Base-by-base conservation (phyloP, 2,329 filamentous ascomycete species). In the Exophiala spinifera region DNA sequence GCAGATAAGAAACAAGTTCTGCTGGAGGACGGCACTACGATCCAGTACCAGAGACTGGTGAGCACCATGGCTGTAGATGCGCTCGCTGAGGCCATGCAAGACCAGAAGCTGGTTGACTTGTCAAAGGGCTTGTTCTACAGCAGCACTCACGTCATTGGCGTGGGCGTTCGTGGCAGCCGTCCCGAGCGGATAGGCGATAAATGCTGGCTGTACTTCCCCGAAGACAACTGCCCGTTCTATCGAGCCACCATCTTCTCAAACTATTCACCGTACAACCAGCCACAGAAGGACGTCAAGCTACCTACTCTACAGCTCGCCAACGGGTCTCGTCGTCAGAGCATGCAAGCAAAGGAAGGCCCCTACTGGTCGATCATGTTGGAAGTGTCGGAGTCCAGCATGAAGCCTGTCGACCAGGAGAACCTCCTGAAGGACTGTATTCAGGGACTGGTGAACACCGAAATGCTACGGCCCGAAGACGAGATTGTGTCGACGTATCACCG, bases 311-410 rank as follows among this genome's bases (percentile, higher is more conserved):
- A 91, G 72, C 81, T 91, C 39, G 94, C 88, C 54, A 82, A 96
- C 67, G 94, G 94, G 72, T 88, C 85, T 74, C 89, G 90, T 77
- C 83, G 91, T 54, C 74, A 79, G 59, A 88, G 83, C 65, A 79
- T 79, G 47, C 85, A 88, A 68, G 76, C 89, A 57, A 82, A 94
- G 79, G 83, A 88, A 68, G 94, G 94, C 31, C 94, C 94, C 39
- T 99, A 99, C 85, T 99, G 94, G 94, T 97, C 92, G 61, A 95
- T 99, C 80, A 99, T 99, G 94, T 79, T 99, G 65, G 94, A 99
- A 76, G 88, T 99, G 58, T 97, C 94, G 28, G 89, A 99, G 76
- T 97, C 92, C 28, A 84, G 83, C 68, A 84, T 95, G 86, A 99
- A 99, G 83, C 89, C 91, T 36, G 91, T 97, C 28, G 85, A 97